Percentiles rank a stretch among this genome's conserved stretches.
phyloP scores from a whole-genome alignment of 106 monocot genomes.

The Platanthera zijinensis region DNA sequence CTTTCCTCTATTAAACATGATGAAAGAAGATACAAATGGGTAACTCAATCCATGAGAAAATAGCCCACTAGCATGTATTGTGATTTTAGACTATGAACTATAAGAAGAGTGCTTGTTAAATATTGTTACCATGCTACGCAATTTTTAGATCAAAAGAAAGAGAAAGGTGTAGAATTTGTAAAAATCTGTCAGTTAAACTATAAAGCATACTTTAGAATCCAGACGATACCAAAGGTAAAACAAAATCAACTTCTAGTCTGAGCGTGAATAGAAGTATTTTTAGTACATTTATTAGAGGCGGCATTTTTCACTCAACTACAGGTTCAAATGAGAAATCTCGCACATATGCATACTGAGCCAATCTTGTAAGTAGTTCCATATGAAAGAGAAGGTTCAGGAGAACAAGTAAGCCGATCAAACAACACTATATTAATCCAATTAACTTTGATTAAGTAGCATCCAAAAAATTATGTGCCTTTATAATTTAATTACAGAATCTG shows the following conservation, averaged over 20 bases:
- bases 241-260: background rate
- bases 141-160: background rate
- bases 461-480: too few relatives aligned
- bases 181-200: background rate
- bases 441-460: too few relatives aligned
- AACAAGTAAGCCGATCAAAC: background rate
- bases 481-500: too few relatives aligned
- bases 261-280: background rate
- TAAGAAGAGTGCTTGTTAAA: background rate
- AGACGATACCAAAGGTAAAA: background rate
- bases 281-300: background rate
- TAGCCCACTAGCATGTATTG: background rate
- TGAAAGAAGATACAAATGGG: background rate
- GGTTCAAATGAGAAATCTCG: background rate
- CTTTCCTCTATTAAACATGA: constrained; percentile 40
- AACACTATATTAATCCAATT: background rate
- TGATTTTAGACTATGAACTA: background rate
- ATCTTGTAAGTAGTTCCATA: background rate
- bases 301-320: background rate
- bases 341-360: background rate
- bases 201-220: background rate
- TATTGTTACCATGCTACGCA: background rate
- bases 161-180: background rate
- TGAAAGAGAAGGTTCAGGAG: background rate
- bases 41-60: background rate